A percentile compares a stretch with the other conserved stretches of the same genome.
These are phyloP conservation scores for Tetrastigma voinierianum DNA, from an alignment of 164 flowering plant genomes.

Conservation along the genomic window DNA sequence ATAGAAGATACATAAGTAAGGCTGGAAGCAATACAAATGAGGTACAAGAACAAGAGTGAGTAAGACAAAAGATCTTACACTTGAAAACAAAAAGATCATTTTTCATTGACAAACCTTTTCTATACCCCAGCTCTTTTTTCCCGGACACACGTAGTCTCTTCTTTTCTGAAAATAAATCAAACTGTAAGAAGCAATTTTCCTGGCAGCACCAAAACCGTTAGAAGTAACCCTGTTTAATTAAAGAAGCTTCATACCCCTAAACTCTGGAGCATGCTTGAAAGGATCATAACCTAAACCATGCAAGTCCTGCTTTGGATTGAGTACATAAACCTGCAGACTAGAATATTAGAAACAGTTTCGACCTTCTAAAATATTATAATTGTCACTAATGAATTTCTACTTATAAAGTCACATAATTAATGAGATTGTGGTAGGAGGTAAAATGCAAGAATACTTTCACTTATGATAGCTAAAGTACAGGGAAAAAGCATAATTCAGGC, in stretches of 20 bases:
- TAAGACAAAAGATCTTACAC: conserved; percentile 43
- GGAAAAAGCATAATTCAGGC: background rate
- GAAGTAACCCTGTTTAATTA: background rate
- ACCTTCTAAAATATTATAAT: background rate
- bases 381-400: background rate
- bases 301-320: conserved; percentile 88
- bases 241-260: conserved; percentile 63
- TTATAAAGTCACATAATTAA: background rate
- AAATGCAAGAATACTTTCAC: too few relatives aligned
- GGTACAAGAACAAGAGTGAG: background rate
- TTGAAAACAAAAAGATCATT: conserved; percentile 61
- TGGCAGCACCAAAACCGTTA: conserved; percentile 1
- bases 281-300: conserved; percentile 98
- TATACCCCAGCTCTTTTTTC: conserved; percentile 25
- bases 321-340: conserved; percentile 58
- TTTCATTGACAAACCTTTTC: conserved; percentile 31
- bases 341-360: background rate
- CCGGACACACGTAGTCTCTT: conserved; percentile 61
- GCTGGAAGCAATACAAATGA: background rate
- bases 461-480: too few relatives aligned
- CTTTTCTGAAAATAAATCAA: conserved; percentile 49
- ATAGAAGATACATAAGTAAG: background rate
- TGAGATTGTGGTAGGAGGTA: background rate
- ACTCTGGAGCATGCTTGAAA: conserved; percentile 88
- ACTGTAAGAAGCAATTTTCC: background rate